A percentile compares a stretch with the other conserved stretches of the same genome.
phyloP scores from a whole-genome alignment of 345 rosid species.

The Citrus sinensis region DVS_A1.0 CM039164.1:9317001-9317500 shows the following conservation, averaged over 20 bases:
- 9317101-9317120: slow-evolving; percentile 15
- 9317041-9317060: background rate
- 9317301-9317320: slow-evolving; percentile 34
- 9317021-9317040: slow-evolving; percentile 13
- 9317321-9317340: slow-evolving; percentile 47
- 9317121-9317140: slow-evolving; percentile 51
- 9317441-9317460: slow-evolving; percentile 62
- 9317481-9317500: slow-evolving; percentile 86
- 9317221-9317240: background rate
- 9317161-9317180: slow-evolving; percentile 14
- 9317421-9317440: slow-evolving; percentile 73
- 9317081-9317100: background rate
- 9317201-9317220: slow-evolving; percentile 23
- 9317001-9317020: slow-evolving; percentile 9
- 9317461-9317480: slow-evolving; percentile 75
- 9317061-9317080: background rate
- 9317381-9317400: slow-evolving; percentile 77
- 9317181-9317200: slow-evolving; percentile 27
- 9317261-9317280: slow-evolving; percentile 24
- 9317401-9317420: slow-evolving; percentile 90
- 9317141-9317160: slow-evolving; percentile 32
- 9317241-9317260: background rate
- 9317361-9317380: slow-evolving; percentile 57
- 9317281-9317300: slow-evolving; percentile 22
- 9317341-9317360: slow-evolving; percentile 59